These are phyloP conservation scores for Trypethelium eluteriae DNA, from an alignment of 495 filamentous ascomycete species.

Conservation along the genomic window DNA sequence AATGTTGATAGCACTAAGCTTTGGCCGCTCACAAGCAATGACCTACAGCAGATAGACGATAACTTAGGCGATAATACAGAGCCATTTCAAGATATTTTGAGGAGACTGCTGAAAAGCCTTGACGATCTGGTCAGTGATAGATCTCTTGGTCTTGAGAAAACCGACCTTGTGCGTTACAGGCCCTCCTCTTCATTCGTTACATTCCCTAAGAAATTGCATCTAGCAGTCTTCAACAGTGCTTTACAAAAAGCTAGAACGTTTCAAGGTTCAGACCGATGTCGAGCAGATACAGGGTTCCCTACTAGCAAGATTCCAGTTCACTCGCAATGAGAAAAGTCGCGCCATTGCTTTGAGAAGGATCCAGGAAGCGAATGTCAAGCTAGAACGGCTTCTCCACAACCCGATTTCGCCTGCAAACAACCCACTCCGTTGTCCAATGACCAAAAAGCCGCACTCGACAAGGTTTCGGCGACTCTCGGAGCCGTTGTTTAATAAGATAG, in stretches of 20 bases:
- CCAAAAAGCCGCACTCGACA: background rate
- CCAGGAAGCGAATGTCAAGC: background rate
- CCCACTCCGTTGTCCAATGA: background rate
- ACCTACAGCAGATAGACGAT: background rate
- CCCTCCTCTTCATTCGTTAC: background rate
- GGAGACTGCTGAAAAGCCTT: background rate
- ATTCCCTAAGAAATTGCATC: background rate
- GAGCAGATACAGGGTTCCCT: background rate
- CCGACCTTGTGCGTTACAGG: background rate
- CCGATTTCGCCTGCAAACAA: background rate
- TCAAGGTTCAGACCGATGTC: background rate
- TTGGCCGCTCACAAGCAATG: background rate
- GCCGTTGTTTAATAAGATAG: background rate
- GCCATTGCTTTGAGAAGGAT: background rate
- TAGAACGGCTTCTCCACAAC: background rate
- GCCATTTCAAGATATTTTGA: background rate
- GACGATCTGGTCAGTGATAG: background rate
- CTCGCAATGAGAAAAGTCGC: background rate
- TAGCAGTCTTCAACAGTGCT: background rate
- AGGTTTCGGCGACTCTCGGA: background rate
- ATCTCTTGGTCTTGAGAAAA: background rate
- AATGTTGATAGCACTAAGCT: background rate
- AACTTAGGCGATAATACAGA: background rate
- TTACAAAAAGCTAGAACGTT: background rate
- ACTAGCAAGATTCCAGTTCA: background rate